phyloP scores from a whole-genome alignment of 176 grass and related monocot species.

The Zea mays region DNA sequence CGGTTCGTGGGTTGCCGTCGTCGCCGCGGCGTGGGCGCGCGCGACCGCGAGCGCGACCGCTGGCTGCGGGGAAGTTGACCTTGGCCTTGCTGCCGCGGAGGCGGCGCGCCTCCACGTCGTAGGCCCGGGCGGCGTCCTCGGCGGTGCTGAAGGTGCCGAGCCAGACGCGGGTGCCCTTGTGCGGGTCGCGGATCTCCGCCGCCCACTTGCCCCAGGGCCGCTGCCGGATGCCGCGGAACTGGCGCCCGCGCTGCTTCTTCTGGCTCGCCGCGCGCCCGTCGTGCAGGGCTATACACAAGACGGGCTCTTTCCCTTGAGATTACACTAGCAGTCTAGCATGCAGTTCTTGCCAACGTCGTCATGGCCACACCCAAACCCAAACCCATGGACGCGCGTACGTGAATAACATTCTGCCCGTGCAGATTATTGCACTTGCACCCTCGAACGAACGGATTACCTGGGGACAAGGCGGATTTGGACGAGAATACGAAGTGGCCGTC shows the following conservation, averaged over 20 bases:
- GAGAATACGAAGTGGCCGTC: constrained; percentile 41
- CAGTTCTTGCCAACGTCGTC: neutral
- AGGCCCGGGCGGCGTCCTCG: constrained; percentile 66
- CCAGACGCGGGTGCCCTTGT: constrained; percentile 79
- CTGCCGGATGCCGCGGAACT: constrained; percentile 67
- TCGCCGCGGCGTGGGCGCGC: constrained; percentile 19
- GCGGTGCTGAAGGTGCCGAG: constrained; percentile 83
- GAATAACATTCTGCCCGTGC: neutral
- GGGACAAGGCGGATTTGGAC: constrained; percentile 18
- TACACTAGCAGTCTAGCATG: neutral
- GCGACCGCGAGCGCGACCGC: neutral
- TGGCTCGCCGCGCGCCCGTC: neutral
- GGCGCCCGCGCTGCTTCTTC: constrained; percentile 39
- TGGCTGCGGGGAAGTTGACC: constrained; percentile 61
- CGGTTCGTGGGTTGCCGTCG: neutral
- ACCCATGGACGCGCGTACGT: neutral
- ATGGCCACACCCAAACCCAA: neutral
- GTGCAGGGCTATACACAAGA: constrained; percentile 19
- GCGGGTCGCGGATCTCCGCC: constrained; percentile 88
- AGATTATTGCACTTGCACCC: neutral
- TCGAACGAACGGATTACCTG: constrained; percentile 34
- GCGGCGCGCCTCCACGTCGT: constrained; percentile 63
- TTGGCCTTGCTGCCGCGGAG: constrained; percentile 83
- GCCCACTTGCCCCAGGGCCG: constrained; percentile 84
- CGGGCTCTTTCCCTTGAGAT: constrained; percentile 19